Evolutionary conservation across 495 filamentous ascomycete genomes (phyloP).

Genomic region (Jackrogersella multiformis): DNA sequence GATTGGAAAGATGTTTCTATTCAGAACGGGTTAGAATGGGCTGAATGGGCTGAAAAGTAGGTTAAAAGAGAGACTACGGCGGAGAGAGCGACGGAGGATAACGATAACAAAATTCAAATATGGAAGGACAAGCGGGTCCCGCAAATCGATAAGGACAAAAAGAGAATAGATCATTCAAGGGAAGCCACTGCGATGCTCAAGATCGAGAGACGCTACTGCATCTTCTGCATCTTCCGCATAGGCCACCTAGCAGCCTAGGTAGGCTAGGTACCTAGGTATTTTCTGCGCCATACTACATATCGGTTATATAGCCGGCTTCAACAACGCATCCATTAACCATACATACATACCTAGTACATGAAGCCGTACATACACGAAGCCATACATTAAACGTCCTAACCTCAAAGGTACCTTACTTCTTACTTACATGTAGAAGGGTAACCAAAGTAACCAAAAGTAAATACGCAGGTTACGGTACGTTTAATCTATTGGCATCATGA

Average conservation of each 20-base stretch:
- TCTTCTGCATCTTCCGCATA: constrained; percentile 36
- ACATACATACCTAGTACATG: too few species aligned
- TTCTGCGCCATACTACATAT: constrained; percentile 15
- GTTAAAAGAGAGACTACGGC: constrained; percentile 1
- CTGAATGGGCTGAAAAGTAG: too few species aligned
- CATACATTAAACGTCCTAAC: constrained; percentile 15
- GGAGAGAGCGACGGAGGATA: constrained; percentile 13
- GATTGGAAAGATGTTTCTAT: constrained; percentile 14
- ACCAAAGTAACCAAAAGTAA: constrained; percentile 18
- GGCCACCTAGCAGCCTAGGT: neutral
- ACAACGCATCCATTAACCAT: constrained; percentile 12
- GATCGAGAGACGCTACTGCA: constrained; percentile 29
- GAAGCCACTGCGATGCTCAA: constrained; percentile 13
- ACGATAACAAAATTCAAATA: constrained; percentile 29
- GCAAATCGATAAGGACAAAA: constrained; percentile 28
- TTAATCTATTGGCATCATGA: constrained; percentile 16
- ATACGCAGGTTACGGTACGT: too few species aligned
- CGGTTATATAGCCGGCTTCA: constrained; percentile 23
- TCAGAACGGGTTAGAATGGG: neutral
- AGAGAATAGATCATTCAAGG: constrained; percentile 10
- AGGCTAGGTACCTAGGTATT: neutral
- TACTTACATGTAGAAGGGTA: neutral
- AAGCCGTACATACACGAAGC: too few species aligned
- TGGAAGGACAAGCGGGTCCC: constrained; percentile 14
- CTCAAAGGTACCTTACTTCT: neutral